phyloP scores from a whole-genome alignment of 441 rosid genomes.

The Mallotus japonicus region DNA sequence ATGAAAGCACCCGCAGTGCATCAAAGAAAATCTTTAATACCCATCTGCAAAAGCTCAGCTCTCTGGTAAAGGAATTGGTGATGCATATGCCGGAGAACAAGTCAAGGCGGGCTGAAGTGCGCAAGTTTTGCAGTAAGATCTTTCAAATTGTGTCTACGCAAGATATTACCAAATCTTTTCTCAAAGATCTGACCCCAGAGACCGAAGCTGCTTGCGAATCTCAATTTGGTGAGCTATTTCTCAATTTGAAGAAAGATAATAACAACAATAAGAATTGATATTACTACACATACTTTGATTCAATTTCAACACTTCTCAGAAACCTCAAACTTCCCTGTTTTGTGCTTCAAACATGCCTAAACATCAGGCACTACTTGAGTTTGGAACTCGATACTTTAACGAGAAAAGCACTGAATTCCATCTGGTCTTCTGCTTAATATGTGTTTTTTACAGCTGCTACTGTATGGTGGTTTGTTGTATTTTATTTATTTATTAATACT shows the following conservation, averaged over 20 bases:
- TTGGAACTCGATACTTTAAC: background rate
- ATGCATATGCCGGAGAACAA: conserved; percentile 72
- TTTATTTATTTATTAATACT: background rate
- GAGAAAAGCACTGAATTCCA: background rate
- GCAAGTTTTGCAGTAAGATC: conserved; percentile 66
- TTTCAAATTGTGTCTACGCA: conserved; percentile 52
- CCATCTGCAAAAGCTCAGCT: conserved; percentile 49
- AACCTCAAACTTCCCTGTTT: background rate
- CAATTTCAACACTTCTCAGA: too few species aligned
- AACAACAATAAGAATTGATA: conserved; percentile 1
- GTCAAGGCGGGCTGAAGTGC: conserved; percentile 63
- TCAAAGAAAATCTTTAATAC: conserved; percentile 53
- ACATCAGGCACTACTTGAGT: background rate
- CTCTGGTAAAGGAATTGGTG: conserved; percentile 52
- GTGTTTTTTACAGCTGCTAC: background rate
- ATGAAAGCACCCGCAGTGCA: conserved; percentile 38
- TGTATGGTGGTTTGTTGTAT: background rate
- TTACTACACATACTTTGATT: background rate
- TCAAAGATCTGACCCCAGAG: conserved; percentile 51
- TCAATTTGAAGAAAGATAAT: conserved; percentile 46
- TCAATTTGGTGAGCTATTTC: conserved; percentile 58
- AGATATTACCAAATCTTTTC: conserved; percentile 54
- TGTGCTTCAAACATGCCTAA: background rate
- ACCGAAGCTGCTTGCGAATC: conserved; percentile 66
- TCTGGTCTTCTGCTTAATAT: background rate